Percentiles rank a stretch among this genome's conserved stretches.
These are phyloP conservation scores for Rhizopus delemar DNA, from an alignment of 371 early-diverging fungal species.

Conservation along the genomic window DNA sequence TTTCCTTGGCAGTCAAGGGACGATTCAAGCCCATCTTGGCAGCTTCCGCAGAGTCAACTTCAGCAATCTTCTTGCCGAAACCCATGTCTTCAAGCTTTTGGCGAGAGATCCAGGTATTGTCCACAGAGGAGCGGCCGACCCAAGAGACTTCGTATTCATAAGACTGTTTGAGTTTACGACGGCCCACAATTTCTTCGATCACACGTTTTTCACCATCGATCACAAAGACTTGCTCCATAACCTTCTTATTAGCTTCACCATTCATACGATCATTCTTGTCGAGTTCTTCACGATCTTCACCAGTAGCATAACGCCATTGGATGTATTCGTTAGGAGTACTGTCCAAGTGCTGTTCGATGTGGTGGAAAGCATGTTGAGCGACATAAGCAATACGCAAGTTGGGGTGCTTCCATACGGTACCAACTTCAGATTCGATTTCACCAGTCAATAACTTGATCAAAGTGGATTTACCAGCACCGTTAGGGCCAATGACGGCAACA, in stretches of 20 bases:
- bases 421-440: constrained; percentile 63
- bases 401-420: constrained; percentile 78
- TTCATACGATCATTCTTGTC: constrained; percentile 64
- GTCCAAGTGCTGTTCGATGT: constrained; percentile 80
- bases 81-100: constrained; percentile 70
- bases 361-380: constrained; percentile 89
- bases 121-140: constrained; percentile 61
- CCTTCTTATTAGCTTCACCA: constrained; percentile 65
- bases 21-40: constrained; percentile 65
- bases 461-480: constrained; percentile 81
- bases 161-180: constrained; percentile 71
- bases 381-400: constrained; percentile 85
- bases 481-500: constrained; percentile 76
- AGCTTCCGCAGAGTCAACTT: constrained; percentile 66
- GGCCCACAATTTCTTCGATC: constrained; percentile 63
- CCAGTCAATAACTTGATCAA: constrained; percentile 85
- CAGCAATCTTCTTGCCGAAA: constrained; percentile 66
- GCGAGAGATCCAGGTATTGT: constrained; percentile 74
- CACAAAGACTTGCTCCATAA: constrained; percentile 62
- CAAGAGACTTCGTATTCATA: constrained; percentile 70
- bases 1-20: constrained; percentile 65
- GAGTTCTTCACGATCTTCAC: constrained; percentile 80
- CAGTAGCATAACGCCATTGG: constrained; percentile 81
- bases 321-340: constrained; percentile 81
- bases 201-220: constrained; percentile 66